phyloP scores from a whole-genome alignment of 495 filamentous ascomycete genomes.

The Lasiosphaeriaceae sp. region DNA sequence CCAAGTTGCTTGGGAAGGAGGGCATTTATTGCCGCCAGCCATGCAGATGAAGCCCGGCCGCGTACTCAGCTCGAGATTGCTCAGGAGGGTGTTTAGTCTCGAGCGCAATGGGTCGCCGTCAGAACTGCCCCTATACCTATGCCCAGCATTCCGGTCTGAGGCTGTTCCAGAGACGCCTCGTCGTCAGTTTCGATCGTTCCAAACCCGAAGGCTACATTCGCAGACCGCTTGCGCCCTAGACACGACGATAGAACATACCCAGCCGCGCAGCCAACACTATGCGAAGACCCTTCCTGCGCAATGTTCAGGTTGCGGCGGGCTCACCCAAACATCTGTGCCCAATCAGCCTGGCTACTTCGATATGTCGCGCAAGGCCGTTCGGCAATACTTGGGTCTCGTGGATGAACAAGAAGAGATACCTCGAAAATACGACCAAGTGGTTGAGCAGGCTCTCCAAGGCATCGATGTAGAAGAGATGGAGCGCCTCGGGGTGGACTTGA shows the following conservation, averaged over 20 bases:
- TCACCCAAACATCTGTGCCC: slow-evolving; percentile 66
- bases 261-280: background rate
- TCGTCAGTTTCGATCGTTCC: slow-evolving; percentile 9
- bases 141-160: slow-evolving; percentile 30
- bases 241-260: background rate
- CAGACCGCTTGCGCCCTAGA: slow-evolving; percentile 21
- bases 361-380: slow-evolving; percentile 49
- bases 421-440: slow-evolving; percentile 30
- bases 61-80: slow-evolving; percentile 31
- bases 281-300: slow-evolving; percentile 47
- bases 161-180: background rate
- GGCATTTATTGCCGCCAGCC: background rate
- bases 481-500: slow-evolving; percentile 38
- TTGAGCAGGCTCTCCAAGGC: slow-evolving; percentile 35
- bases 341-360: slow-evolving; percentile 75
- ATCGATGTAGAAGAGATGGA: slow-evolving; percentile 40
- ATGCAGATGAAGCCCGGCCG: slow-evolving; percentile 22
- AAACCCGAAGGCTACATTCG: slow-evolving; percentile 9
- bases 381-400: slow-evolving; percentile 36
- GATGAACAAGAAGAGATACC: slow-evolving; percentile 16
- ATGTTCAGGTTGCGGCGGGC: slow-evolving; percentile 89
- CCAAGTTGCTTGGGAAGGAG: background rate
- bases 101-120: slow-evolving; percentile 30
- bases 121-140: slow-evolving; percentile 42
- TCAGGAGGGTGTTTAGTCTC: slow-evolving; percentile 37